Percentiles rank a stretch among this genome's conserved stretches.
phyloP scores from a whole-genome alignment of 2,329 filamentous ascomycete genomes.

The Cladosporium velox region DNA sequence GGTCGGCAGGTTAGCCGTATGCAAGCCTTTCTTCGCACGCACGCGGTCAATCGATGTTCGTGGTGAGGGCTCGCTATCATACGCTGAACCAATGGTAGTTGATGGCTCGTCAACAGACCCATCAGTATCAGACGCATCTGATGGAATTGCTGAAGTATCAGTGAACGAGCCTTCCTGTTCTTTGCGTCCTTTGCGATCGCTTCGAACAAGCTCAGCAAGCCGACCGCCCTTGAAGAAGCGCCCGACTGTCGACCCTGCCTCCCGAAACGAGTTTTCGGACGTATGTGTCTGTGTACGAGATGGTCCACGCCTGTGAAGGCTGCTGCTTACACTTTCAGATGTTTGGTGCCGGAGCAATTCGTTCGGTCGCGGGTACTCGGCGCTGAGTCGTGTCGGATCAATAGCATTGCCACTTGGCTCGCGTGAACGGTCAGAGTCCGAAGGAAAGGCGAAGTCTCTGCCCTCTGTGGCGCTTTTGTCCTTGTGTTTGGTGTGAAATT shows the following conservation, averaged over 20 bases:
- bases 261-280: conserved; percentile 32
- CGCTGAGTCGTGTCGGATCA: conserved; percentile 27
- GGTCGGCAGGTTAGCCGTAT: conserved; percentile 50
- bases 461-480: conserved; percentile 34
- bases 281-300: conserved; percentile 13
- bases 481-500: conserved; percentile 45
- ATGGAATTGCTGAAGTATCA: conserved; percentile 49
- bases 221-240: conserved; percentile 77
- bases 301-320: conserved; percentile 41
- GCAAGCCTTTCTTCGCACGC: conserved; percentile 44
- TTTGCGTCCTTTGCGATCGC: conserved; percentile 36
- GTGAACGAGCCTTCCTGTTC: conserved; percentile 57
- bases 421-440: conserved; percentile 18
- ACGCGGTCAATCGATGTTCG: conserved; percentile 36
- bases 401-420: conserved; percentile 33
- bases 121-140: conserved; percentile 52
- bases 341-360: conserved; percentile 36
- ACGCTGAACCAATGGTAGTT: conserved; percentile 10
- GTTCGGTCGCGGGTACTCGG: conserved; percentile 42
- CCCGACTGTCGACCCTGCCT: conserved; percentile 59
- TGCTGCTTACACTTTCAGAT: conserved; percentile 51
- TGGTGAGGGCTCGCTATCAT: conserved; percentile 41
- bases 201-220: conserved; percentile 72
- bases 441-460: conserved; percentile 34
- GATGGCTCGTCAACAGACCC: conserved; percentile 35